These are phyloP conservation scores for Panicum hallii DNA, from an alignment of 202 grass and related monocot genomes.

Conservation along the genomic window DNA sequence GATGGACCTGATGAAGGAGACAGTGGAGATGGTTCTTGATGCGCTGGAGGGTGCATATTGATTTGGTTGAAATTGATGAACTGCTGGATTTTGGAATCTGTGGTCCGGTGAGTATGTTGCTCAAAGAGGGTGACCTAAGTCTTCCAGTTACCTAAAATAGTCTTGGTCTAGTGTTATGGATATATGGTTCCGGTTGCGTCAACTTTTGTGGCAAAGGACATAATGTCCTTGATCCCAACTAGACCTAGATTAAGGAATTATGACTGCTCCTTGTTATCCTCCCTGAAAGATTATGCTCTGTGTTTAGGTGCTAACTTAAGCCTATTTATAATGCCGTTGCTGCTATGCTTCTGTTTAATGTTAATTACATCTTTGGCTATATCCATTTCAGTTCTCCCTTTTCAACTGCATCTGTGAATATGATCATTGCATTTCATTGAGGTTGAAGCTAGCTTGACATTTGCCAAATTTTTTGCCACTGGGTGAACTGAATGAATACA, in stretches of 20 bases:
- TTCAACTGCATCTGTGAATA: conserved; percentile 20
- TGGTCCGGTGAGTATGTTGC: conserved; percentile 27
- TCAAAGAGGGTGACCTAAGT: conserved; percentile 26
- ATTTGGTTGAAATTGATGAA: conserved; percentile 24
- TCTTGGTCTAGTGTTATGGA: conserved; percentile 36
- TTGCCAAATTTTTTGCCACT: background rate
- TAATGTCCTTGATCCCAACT: background rate
- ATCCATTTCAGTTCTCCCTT: background rate
- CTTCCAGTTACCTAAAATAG: conserved; percentile 19
- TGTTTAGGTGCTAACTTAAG: conserved; percentile 46
- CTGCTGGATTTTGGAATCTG: conserved; percentile 13
- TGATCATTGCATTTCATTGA: conserved; percentile 9
- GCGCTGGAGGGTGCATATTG: conserved; percentile 32
- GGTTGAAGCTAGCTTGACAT: background rate
- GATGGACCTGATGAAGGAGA: conserved; percentile 60
- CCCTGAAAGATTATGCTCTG: conserved; percentile 28
- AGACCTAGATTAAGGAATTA: conserved; percentile 31
- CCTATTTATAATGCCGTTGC: background rate
- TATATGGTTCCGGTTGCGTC: conserved; percentile 12
- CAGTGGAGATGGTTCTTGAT: conserved; percentile 53
- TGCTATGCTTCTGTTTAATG: conserved; percentile 5
- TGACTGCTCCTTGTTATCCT: conserved; percentile 2
- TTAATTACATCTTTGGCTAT: conserved; percentile 1
- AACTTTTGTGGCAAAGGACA: conserved; percentile 14
- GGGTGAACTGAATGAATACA: background rate